Evolutionary conservation across 2,329 filamentous ascomycete genomes (phyloP).

Genomic region (Alternaria infectoria): DNA sequence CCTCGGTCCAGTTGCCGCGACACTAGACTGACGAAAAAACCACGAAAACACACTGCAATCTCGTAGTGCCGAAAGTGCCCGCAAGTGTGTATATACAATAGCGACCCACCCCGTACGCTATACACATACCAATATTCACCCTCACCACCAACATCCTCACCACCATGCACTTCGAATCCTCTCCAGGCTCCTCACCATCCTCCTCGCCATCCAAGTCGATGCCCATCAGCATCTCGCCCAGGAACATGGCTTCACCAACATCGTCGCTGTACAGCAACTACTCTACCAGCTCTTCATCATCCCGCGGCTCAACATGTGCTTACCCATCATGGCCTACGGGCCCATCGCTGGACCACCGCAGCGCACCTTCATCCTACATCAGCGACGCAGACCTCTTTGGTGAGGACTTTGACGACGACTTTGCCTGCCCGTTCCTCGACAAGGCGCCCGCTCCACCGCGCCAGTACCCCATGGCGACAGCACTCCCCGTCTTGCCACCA

Average conservation of each 20-base stretch:
- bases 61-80: conserved; percentile 31
- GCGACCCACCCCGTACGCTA: conserved; percentile 34
- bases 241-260: conserved; percentile 46
- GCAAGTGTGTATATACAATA: conserved; percentile 34
- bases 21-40: conserved; percentile 22
- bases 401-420: conserved; percentile 46
- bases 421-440: conserved; percentile 41
- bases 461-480: conserved; percentile 42
- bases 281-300: conserved; percentile 36
- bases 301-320: conserved; percentile 46
- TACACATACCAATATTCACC: neutral
- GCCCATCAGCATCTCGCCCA: conserved; percentile 45
- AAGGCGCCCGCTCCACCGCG: conserved; percentile 51
- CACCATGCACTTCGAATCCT: conserved; percentile 47
- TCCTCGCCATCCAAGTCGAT: conserved; percentile 48
- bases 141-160: conserved; percentile 14
- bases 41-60: conserved; percentile 13
- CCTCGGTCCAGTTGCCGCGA: conserved; percentile 39
- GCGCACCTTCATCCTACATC: conserved; percentile 50
- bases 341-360: conserved; percentile 45
- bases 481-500: conserved; percentile 47
- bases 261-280: conserved; percentile 47
- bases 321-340: conserved; percentile 51
- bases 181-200: conserved; percentile 42
- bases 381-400: conserved; percentile 51